A percentile compares a stretch with the other conserved stretches of the same genome.
These are phyloP conservation scores for Hypseocharis bilobata DNA, from an alignment of 441 rosid genomes.

Conservation along the genomic window DNA sequence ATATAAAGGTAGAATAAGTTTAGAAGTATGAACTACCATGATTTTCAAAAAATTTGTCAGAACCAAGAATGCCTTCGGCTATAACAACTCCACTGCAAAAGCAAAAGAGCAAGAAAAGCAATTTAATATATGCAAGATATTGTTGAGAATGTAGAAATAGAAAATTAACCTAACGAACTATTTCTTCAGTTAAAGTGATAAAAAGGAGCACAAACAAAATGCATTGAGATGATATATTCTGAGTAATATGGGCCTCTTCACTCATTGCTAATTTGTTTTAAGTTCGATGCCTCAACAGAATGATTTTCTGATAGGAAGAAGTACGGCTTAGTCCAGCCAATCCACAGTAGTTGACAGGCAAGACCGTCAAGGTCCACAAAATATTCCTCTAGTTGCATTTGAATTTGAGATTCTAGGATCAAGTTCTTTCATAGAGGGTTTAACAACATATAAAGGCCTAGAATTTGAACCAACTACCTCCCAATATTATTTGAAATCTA, in stretches of 20 bases:
- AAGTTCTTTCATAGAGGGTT: not conserved
- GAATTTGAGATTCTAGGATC: not conserved
- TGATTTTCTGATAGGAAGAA: too few relatives aligned
- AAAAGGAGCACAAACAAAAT: not conserved
- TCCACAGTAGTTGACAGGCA: not conserved
- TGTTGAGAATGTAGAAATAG: slow-evolving; percentile 10
- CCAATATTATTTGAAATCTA: not conserved
- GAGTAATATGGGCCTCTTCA: too few relatives aligned
- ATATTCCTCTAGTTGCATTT: not conserved
- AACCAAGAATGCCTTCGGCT: slow-evolving; percentile 62
- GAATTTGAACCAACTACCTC: not conserved
- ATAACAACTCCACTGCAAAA: slow-evolving; percentile 83
- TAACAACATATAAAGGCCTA: not conserved
- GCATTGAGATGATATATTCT: not conserved
- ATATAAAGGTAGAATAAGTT: not conserved
- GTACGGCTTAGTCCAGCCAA: not conserved
- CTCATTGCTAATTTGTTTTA: too few relatives aligned
- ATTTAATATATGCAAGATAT: slow-evolving; percentile 3
- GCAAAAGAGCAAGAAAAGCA: slow-evolving; percentile 16
- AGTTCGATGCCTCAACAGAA: too few relatives aligned
- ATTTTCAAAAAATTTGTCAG: slow-evolving; percentile 32
- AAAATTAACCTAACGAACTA: not conserved
- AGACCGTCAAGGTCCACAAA: not conserved
- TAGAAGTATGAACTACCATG: slow-evolving; percentile 37
- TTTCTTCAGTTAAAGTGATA: not conserved